These are phyloP conservation scores for Leptographium galeiforme DNA, from an alignment of 2,329 filamentous ascomycete species.

Conservation along the genomic window DNA sequence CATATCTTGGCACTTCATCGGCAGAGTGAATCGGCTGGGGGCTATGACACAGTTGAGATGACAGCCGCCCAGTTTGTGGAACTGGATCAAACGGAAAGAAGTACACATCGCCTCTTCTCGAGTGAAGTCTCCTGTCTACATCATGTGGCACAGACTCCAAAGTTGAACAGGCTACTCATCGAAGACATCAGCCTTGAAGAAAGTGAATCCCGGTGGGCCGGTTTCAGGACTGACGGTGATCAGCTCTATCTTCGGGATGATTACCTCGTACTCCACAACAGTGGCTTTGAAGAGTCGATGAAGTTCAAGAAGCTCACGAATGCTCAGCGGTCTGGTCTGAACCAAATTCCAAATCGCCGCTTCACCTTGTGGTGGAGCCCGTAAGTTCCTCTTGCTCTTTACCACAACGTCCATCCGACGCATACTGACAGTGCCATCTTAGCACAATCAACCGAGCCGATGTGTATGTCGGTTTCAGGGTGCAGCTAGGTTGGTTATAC, in stretches of 20 bases:
- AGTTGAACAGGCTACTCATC: constrained; percentile 22
- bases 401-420: not conserved
- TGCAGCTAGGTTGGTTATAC: constrained; percentile 47
- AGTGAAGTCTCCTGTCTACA: not conserved
- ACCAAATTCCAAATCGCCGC: constrained; percentile 96
- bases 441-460: constrained; percentile 82
- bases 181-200: constrained; percentile 28
- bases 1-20: constrained; percentile 21
- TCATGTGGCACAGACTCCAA: not conserved
- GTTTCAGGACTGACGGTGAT: constrained; percentile 36
- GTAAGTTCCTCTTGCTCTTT: not conserved
- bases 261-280: constrained; percentile 31
- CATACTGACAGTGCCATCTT: constrained; percentile 15
- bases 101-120: not conserved
- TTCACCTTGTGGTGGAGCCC: constrained; percentile 96
- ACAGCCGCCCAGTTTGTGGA: not conserved
- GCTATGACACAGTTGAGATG: not conserved
- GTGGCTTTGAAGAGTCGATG: constrained; percentile 55
- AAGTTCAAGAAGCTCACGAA: constrained; percentile 99
- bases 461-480: constrained; percentile 98
- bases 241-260: constrained; percentile 34
- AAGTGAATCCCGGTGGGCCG: constrained; percentile 31
- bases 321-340: constrained; percentile 78
- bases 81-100: not conserved
- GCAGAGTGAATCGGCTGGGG: not conserved